phyloP scores from a whole-genome alignment of 495 filamentous ascomycete species.

The Daldinia childiae region DNA sequence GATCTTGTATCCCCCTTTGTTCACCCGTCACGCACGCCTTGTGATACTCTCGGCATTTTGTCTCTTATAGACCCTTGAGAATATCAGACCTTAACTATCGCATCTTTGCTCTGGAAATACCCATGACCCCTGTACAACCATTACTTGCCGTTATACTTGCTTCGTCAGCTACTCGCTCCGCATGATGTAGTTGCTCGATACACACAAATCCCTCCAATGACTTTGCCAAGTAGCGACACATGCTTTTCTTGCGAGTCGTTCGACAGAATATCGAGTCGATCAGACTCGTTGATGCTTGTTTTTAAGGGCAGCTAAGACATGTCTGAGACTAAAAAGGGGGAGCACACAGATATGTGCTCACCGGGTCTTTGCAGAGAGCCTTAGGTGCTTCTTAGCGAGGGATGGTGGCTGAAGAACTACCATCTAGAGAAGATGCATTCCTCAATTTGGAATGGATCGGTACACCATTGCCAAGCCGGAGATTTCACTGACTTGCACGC shows the following conservation, averaged over 20 bases:
- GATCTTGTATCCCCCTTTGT: constrained; percentile 26
- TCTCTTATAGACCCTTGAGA: not conserved
- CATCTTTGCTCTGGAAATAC: constrained; percentile 12
- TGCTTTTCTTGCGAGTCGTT: constrained; percentile 5
- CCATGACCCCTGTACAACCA: not conserved
- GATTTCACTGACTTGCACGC: constrained; percentile 40
- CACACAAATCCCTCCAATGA: constrained; percentile 1
- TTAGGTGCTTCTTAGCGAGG: constrained; percentile 24
- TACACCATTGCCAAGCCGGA: constrained; percentile 36
- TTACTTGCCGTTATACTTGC: constrained; percentile 4
- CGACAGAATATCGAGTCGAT: not conserved
- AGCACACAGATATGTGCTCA: constrained; percentile 21
- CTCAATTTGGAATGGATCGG: constrained; percentile 40
- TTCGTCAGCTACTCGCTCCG: constrained; percentile 28
- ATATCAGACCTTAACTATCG: constrained; percentile 14
- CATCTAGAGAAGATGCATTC: constrained; percentile 24
- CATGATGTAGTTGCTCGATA: constrained; percentile 9
- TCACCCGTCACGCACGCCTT: constrained; percentile 6
- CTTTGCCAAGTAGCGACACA: not conserved
- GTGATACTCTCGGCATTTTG: constrained; percentile 31
- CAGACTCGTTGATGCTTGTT: constrained; percentile 6
- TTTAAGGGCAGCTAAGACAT: constrained; percentile 27
- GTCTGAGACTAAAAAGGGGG: constrained; percentile 23
- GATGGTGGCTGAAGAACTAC: constrained; percentile 28
- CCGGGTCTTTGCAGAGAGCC: constrained; percentile 32